Percentiles rank a stretch among this genome's conserved stretches.
Evolutionary conservation across 1,139 yeast species (phyloP).

Genomic region (Blastobotrys niveus): DNA sequence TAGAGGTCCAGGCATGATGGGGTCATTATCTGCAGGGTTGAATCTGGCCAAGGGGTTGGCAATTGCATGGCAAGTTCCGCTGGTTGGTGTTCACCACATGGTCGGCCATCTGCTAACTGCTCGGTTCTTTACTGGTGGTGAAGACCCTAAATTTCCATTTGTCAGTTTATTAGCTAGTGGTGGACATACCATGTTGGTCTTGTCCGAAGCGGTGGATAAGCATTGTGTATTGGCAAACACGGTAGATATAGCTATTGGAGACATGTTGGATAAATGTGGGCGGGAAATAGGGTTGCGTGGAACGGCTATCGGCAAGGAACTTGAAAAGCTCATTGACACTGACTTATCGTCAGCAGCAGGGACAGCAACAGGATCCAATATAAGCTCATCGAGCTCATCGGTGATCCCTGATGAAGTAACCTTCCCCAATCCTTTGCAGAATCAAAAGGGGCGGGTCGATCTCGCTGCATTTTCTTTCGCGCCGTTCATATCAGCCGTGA

Average conservation of each 20-base stretch:
- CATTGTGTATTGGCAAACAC: slow-evolving; percentile 76
- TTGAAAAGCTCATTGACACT: slow-evolving; percentile 52
- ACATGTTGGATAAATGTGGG: slow-evolving; percentile 89
- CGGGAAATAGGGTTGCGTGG: slow-evolving; percentile 75
- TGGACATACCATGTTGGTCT: slow-evolving; percentile 88
- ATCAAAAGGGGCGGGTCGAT: slow-evolving; percentile 43
- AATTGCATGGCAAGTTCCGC: slow-evolving; percentile 68
- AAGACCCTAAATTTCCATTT: slow-evolving; percentile 63
- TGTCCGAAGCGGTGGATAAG: slow-evolving; percentile 51
- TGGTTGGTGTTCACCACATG: slow-evolving; percentile 95
- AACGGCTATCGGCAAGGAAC: slow-evolving; percentile 76
- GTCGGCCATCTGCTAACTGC: slow-evolving; percentile 81
- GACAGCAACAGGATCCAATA: slow-evolving; percentile 1
- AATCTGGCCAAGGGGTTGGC: slow-evolving; percentile 83
- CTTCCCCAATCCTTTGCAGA: slow-evolving; percentile 50
- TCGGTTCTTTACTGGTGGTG: slow-evolving; percentile 42
- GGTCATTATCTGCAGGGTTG: slow-evolving; percentile 75
- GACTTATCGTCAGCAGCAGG: slow-evolving; percentile 27
- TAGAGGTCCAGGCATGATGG: slow-evolving; percentile 96
- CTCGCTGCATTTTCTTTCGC: slow-evolving; percentile 67
- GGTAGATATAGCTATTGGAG: slow-evolving; percentile 88
- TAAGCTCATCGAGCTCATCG: slow-evolving; percentile 20
- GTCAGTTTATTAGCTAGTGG: slow-evolving; percentile 81
- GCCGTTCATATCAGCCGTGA: slow-evolving; percentile 57
- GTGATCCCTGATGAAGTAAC: slow-evolving; percentile 32